A percentile compares a stretch with the other conserved stretches of the same genome.
These are phyloP conservation scores for Heliosperma pusillum DNA, from an alignment of 148 eudicot genomes.

Conservation along the genomic window DNA sequence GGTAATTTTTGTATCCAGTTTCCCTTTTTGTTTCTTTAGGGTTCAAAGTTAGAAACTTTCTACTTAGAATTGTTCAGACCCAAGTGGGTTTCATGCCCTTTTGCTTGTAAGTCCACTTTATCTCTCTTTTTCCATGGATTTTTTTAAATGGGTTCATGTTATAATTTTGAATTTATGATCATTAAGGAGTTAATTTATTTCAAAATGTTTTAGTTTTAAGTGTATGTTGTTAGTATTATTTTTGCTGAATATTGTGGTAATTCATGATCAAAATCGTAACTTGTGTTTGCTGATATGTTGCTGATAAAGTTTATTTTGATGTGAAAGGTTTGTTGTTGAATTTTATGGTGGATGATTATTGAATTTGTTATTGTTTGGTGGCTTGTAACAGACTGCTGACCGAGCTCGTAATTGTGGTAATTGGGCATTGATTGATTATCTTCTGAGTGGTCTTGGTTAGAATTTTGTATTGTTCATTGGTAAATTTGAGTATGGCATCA, in stretches of 20 bases:
- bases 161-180: neutral
- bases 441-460: constrained; percentile 6
- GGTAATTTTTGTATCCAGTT: neutral
- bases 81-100: constrained; percentile 20
- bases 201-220: neutral
- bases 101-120: constrained; percentile 23
- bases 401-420: constrained; percentile 19
- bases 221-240: constrained; percentile 2
- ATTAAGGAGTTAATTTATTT: neutral
- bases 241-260: constrained; percentile 1
- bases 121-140: neutral
- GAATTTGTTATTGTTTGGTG: neutral
- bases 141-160: constrained; percentile 10
- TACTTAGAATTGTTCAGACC: constrained; percentile 16
- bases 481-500: constrained; percentile 51
- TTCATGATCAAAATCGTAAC: neutral
- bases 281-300: neutral
- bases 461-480: constrained; percentile 18
- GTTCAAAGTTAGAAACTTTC: constrained; percentile 13
- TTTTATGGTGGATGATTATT: constrained; percentile 20
- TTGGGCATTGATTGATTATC: constrained; percentile 17
- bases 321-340: neutral
- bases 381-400: constrained; percentile 11
- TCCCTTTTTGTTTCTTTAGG: constrained; percentile 12
- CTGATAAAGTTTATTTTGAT: neutral